These are phyloP conservation scores for Dactylellina parvicollis DNA, from an alignment of 2,329 filamentous ascomycete species.

Conservation along the genomic window DNA sequence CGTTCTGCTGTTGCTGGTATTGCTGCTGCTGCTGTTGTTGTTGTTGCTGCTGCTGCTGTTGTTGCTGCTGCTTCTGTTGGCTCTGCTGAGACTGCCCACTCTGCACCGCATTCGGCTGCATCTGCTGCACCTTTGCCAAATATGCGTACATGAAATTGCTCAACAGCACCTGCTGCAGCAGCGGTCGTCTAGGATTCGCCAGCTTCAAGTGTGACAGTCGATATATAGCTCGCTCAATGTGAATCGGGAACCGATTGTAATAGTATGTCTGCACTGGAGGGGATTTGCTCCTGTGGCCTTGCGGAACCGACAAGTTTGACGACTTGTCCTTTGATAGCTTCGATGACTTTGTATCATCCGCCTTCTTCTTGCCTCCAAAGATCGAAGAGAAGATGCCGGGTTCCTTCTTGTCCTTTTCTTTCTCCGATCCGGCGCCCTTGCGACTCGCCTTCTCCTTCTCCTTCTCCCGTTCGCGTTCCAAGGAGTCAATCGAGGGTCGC, in stretches of 20 bases:
- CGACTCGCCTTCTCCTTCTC: slow-evolving; percentile 67
- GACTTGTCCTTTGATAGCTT: slow-evolving; percentile 73
- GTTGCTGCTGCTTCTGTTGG: slow-evolving; percentile 57
- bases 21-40: slow-evolving; percentile 61
- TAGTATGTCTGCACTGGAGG: slow-evolving; percentile 80
- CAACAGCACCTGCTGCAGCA: slow-evolving; percentile 93
- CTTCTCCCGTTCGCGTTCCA: slow-evolving; percentile 85
- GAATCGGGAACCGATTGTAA: slow-evolving; percentile 92
- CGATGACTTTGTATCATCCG: slow-evolving; percentile 59
- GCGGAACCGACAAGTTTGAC: slow-evolving; percentile 76
- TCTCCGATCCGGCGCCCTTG: slow-evolving; percentile 70
- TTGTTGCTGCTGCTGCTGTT: slow-evolving; percentile 61
- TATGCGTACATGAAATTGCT: slow-evolving; percentile 99
- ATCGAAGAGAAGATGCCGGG: slow-evolving; percentile 93
- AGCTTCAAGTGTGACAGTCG: slow-evolving; percentile 99
- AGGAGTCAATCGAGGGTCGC: slow-evolving; percentile 70
- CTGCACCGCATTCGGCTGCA: slow-evolving; percentile 91
- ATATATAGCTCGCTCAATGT: slow-evolving; percentile 97
- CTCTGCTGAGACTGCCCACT: slow-evolving; percentile 59
- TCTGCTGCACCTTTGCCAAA: slow-evolving; percentile 96
- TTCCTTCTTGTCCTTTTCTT: slow-evolving; percentile 84
- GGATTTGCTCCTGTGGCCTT: slow-evolving; percentile 59
- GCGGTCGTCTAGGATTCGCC: slow-evolving; percentile 89
- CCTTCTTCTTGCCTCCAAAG: slow-evolving; percentile 90
- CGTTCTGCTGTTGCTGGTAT: slow-evolving; percentile 57